Conservation (phyloP, 306 rosid species). For the Sindora glabra region DNA sequence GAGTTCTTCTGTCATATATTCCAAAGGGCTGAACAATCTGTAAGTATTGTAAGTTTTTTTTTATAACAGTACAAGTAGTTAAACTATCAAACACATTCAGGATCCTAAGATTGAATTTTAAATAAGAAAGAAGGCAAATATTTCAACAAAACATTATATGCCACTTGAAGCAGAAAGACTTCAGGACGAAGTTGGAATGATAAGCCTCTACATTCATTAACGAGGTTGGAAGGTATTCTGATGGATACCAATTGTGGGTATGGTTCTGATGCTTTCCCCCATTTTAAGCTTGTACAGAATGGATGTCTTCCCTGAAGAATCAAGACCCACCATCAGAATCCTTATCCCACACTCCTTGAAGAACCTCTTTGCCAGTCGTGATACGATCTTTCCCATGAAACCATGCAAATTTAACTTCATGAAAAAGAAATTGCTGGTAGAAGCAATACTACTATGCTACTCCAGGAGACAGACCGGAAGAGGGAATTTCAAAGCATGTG, state of each 20-base stretch:
- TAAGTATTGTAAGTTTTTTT: no score
- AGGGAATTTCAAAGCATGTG: background rate
- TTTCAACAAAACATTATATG: no score
- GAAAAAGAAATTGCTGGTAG: background rate
- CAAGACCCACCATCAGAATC: constrained; percentile 48
- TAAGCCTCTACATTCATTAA: background rate
- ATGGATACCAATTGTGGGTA: constrained; percentile 35
- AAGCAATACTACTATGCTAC: background rate
- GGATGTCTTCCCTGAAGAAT: constrained; percentile 52
- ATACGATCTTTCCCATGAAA: constrained; percentile 32
- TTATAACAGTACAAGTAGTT: no score
- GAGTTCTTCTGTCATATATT: no score
- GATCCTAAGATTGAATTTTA: no score
- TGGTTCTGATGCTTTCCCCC: constrained; percentile 24
- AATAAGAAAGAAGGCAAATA: no score
- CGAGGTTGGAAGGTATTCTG: background rate
- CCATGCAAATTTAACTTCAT: background rate
- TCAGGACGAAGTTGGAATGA: background rate
- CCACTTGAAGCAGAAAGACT: background rate
- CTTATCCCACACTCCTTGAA: constrained; percentile 27
- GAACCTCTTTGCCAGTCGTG: constrained; percentile 26
- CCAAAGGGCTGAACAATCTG: no score
- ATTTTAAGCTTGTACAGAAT: constrained; percentile 38
- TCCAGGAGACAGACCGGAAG: background rate
- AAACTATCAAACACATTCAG: no score